A percentile compares a stretch with the other conserved stretches of the same genome.
Evolutionary conservation across 1,284 basidiomycete genomes (phyloP).

Genomic region (Entoloma clypeatum): DNA sequence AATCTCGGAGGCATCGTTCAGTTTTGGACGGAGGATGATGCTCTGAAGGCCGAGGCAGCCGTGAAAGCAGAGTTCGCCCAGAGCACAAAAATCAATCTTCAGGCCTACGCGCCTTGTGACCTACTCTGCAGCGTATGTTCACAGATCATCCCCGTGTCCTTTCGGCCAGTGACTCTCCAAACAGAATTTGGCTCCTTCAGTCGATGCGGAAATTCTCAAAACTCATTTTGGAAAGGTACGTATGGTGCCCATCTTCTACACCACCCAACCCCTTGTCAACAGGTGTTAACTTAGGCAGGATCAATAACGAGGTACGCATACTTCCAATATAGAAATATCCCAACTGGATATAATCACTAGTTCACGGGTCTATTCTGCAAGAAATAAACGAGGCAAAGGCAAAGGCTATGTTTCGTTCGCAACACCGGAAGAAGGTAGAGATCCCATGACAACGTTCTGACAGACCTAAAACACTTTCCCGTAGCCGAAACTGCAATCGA

Average conservation of each 20-base stretch:
- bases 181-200: conserved; percentile 5
- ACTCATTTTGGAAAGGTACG: conserved; percentile 7
- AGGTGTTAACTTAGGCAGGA: too few species aligned
- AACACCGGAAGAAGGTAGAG: conserved; percentile 7
- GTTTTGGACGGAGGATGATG: conserved; percentile 22
- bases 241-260: neutral
- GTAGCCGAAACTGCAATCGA: conserved; percentile 7
- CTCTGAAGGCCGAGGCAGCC: conserved; percentile 14
- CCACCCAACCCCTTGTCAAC: neutral
- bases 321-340: neutral
- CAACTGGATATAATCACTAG: neutral
- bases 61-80: conserved; percentile 4
- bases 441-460: neutral
- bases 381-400: conserved; percentile 1
- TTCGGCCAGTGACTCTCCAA: neutral
- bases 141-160: neutral
- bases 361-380: conserved; percentile 3
- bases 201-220: neutral
- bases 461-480: neutral
- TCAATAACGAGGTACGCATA: conserved; percentile 6
- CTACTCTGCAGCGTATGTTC: conserved; percentile 17
- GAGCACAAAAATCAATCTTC: conserved; percentile 6
- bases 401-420: conserved; percentile 13
- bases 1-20: conserved; percentile 19
- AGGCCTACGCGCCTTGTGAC: conserved; percentile 18